Base-by-base conservation (phyloP, 2,329 filamentous ascomycete genomes). In the Ophiostoma ips region DNA sequence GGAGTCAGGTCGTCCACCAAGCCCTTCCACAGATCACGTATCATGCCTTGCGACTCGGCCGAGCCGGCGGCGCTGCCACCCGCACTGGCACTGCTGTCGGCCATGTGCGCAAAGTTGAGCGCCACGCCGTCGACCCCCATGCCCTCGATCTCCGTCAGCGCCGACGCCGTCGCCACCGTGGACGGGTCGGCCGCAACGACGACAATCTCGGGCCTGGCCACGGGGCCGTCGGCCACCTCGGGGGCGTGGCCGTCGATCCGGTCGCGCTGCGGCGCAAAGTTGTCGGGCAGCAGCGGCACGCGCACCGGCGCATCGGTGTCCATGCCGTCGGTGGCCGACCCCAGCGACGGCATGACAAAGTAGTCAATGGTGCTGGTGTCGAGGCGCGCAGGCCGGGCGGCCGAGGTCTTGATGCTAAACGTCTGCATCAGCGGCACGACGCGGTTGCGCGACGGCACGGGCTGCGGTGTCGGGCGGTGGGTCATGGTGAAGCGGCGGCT, bases 401-500 rank as follows among this genome's bases (percentile, higher is more conserved):
- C 64, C 16, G 71, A 69, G 19, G 71, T 70, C 58, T 68, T 67
- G 67, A 81, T 81, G 60, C 72, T 76, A 67, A 82, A 81, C 59
- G 73, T 76, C 66, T 82, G 78, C 77, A 82, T 81, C 50, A 81
- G 65, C 37, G 76, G 77, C 58, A 73, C 66, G 52, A 65, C 64
- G 56, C 69, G 70, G 60, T 65, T 63, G 61, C 65, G 56, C 58
- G 69, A 54, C 58, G 64, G 64, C 54, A 53, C 46, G 46, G 70
- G 68, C 50, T 67, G 66, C 21, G 69, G 66, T 9, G 67, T 68
- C 46, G 71, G 71, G 49, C 71, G 69, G 60, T 73, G 71, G 50
- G 68, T 64, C 53, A 70, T 71, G 49, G 68, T 68, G 55, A 73
- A 64, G 58, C 61, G 60, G 53, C 71, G 69, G 50, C 45, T 51